phyloP scores from a whole-genome alignment of 768 basidiomycete species.

The Hericium coralloides region DNA sequence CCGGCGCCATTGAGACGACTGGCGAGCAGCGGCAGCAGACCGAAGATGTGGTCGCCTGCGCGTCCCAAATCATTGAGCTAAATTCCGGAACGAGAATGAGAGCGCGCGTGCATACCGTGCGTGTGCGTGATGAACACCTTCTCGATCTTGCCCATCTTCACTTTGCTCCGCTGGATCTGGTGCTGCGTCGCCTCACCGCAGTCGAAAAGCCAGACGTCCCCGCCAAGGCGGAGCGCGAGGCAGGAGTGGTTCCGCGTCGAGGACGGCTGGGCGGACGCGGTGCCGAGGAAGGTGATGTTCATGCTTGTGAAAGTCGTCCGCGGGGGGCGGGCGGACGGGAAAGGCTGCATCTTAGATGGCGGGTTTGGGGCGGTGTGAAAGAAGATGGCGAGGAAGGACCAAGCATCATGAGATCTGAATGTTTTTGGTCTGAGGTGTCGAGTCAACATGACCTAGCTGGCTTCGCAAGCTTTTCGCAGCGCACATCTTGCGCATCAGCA shows the following conservation, averaged over 20 bases:
- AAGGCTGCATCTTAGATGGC: not conserved
- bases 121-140: slow-evolving; percentile 88
- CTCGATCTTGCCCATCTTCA: slow-evolving; percentile 74
- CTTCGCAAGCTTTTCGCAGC: too few species aligned
- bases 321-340: not conserved
- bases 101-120: slow-evolving; percentile 47
- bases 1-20: slow-evolving; percentile 69
- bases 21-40: slow-evolving; percentile 59
- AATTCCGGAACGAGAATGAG: not conserved
- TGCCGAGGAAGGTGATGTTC: slow-evolving; percentile 69
- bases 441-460: too few species aligned
- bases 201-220: slow-evolving; percentile 78
- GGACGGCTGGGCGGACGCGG: slow-evolving; percentile 75
- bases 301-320: slow-evolving; percentile 19
- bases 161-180: slow-evolving; percentile 56
- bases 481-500: too few species aligned
- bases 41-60: slow-evolving; percentile 77
- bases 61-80: not conserved
- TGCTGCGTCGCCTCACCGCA: slow-evolving; percentile 82
- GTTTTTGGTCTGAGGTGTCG: too few species aligned
- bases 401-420: too few species aligned
- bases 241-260: slow-evolving; percentile 73
- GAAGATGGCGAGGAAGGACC: too few species aligned
- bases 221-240: slow-evolving; percentile 53
- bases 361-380: not conserved